Base-by-base conservation (phyloP, 2,329 filamentous ascomycete genomes). In the Aspergillus sp. region DNA sequence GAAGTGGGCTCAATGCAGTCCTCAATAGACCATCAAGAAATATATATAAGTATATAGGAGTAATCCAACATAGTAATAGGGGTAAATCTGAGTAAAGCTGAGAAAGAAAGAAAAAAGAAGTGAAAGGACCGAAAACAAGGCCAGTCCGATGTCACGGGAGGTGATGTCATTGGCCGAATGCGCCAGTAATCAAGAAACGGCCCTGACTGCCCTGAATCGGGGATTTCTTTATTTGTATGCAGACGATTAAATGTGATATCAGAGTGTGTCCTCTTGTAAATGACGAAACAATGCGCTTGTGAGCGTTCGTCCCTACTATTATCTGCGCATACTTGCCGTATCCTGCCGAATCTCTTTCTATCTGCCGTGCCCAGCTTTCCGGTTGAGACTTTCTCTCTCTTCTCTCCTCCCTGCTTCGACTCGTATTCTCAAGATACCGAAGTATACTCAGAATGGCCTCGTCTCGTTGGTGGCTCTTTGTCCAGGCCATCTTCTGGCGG, bases 401-500 rank as follows among this genome's bases (percentile, higher is more conserved):
- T 17, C 37, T 12, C 23, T 46, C 37, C 32, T 43, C 27, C 20
- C 20, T 35, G 9, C 41, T 35, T 48, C 35, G 15, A 10, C 51
- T 47, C 9, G 10, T 43, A 27, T 64, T 23, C 43, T 7, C 33
- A 39, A 39, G 17, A 19, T 20, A 39, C 5, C 2, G n/a, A 45
- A 20, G 23, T 44, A 17, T 15, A 7, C 43, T 39, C 44, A 41
- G 12, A 37, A 56, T 66, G 25, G 25, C 25, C 25, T 61, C 65
- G 5, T 71, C 74, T 4, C 76, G 83, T 67, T 80, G 78, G 73
- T 76, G 81, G 59, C 75, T 88, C 9, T 76, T 78, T 47, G 56
- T 83, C 45, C 78, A 85, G 62, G 84, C 85, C 42, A 68, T 75
- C 23, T 77, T 83, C 62, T 86, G 83, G 83, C 77, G 85, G 45